These are phyloP conservation scores for Solanum chilense DNA, from an alignment of 257 asterid genomes.

Conservation along the genomic window DNA sequence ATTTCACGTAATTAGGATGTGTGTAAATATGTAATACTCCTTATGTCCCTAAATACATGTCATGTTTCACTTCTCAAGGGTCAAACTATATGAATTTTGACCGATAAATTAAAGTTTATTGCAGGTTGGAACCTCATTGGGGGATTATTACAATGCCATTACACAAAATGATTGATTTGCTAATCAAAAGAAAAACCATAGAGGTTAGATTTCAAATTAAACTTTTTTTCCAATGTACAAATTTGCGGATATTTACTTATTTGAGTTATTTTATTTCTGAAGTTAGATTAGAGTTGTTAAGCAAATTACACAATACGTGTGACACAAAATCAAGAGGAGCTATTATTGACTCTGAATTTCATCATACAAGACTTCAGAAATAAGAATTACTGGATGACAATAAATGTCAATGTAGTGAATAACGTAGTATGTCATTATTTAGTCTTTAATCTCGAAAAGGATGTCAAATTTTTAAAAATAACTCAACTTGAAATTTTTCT, in stretches of 20 bases:
- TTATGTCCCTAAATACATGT: background rate
- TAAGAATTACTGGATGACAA: background rate
- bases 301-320: background rate
- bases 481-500: background rate
- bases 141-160: background rate
- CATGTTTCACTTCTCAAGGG: background rate
- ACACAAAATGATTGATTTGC: background rate
- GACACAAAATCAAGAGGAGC: background rate
- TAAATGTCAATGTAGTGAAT: background rate
- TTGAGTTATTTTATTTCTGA: background rate
- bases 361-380: background rate
- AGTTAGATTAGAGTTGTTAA: background rate
- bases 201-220: background rate
- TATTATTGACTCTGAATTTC: background rate
- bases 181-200: background rate
- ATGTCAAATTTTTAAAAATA: background rate
- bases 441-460: background rate
- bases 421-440: background rate
- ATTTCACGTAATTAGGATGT: background rate
- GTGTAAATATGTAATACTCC: no score
- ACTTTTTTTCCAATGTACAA: background rate
- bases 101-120: background rate
- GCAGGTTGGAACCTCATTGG: background rate
- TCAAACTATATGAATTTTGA: no score
- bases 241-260: background rate